Evolutionary conservation across 257 asterid species (phyloP), one percentile per base, ranked within the genome.

Genomic region (Solanum sparsipilum): DNA sequence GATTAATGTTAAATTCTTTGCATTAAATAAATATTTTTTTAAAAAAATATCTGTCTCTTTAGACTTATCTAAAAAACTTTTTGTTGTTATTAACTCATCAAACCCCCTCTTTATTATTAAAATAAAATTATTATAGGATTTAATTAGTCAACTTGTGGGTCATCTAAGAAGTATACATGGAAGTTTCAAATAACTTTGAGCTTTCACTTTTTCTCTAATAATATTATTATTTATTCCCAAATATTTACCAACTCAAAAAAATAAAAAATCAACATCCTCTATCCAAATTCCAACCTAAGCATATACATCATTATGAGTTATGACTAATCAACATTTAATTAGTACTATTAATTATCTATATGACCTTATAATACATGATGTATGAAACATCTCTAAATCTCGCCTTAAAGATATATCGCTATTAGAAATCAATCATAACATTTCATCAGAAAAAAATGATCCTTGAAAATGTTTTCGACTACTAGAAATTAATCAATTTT

Each of bases 41-140:
- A 10, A 29, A 38, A 38, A 65, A 38, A 67, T 67, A 76, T 86
- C 44, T 86, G 63, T 46, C 73, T 46, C 25, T 70, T 58, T 87
- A 74, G 63, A 67, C 87, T 82, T 46, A 58, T 87, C 87, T 83
- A 65, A 74, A 74, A 83, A 76, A 4, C 83, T 31, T 74, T 86
- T 79, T 73, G 90, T 83, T 83, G 85, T 39, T 63, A 87, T 84
- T 88, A 87, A 86, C 89, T 86, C 89, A 87, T 88, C 90, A 83
- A 31, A 25, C 86, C 71, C 72, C 18, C 36, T 23, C 8, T 81
- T 29, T 9, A 29, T 29, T 9, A 16, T 29, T 70, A 7, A 25
- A 67, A 25, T 6, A 70, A 27, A 71, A 71, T 71, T 18, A 81
- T 44, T 36, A 25, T 85, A 34, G 76, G 71, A 58, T 79, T 58